These are phyloP conservation scores for Phragmites australis DNA, from an alignment of 176 grass and related monocot species.

Conservation along the genomic window DNA sequence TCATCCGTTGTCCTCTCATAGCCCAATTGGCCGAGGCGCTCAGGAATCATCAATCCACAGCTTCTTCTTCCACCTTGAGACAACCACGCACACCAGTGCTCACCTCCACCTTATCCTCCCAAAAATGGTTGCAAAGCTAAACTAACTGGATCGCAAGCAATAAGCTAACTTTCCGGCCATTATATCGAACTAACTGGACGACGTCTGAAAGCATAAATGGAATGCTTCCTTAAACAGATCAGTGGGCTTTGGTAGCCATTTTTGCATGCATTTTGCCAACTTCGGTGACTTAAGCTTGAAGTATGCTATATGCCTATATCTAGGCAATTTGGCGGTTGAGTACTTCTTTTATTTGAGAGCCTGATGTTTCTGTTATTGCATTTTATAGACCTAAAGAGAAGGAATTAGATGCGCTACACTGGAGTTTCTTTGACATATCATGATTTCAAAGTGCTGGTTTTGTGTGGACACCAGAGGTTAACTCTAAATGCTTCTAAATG, in stretches of 20 bases:
- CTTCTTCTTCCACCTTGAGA: too few relatives aligned
- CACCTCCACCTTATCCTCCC: not conserved
- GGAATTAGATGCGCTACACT: too few relatives aligned
- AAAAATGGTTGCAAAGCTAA: not conserved
- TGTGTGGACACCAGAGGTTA: too few relatives aligned
- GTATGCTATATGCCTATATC: not conserved
- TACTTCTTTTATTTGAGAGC: not conserved
- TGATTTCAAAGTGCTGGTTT: too few relatives aligned
- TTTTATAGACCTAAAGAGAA: too few relatives aligned
- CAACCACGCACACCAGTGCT: not conserved
- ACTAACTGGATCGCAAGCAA: not conserved
- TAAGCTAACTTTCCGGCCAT: not conserved
- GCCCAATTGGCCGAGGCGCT: not conserved
- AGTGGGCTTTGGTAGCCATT: not conserved
- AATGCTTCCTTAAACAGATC: not conserved
- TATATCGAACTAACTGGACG: not conserved
- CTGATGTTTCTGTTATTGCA: not conserved
- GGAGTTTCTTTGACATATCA: too few relatives aligned
- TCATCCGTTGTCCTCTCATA: not conserved
- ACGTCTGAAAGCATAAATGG: not conserved
- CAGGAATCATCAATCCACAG: too few relatives aligned
- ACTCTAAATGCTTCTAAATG: too few relatives aligned
- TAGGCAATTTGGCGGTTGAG: too few relatives aligned
- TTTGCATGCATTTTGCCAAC: not conserved
- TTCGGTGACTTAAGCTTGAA: not conserved